Conservation (phyloP, 768 basidiomycete genomes). For the Leccinum imitatum region DNA sequence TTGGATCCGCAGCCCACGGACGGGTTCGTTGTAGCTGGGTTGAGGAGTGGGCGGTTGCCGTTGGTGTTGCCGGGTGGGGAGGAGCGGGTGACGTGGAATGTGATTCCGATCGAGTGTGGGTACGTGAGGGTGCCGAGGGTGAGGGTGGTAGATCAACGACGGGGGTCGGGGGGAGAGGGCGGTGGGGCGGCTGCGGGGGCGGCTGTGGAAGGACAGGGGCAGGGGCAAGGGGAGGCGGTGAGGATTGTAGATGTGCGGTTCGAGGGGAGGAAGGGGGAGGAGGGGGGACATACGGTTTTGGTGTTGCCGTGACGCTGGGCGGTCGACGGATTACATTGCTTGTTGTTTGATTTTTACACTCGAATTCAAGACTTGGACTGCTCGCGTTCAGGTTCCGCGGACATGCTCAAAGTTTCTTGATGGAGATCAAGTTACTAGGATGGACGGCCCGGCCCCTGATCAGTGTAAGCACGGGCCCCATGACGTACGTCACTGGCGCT, state of each 20-base stretch:
- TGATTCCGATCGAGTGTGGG: constrained; percentile 77
- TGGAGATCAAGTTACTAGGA: too few relatives aligned
- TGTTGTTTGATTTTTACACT: too few relatives aligned
- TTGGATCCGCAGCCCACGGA: constrained; percentile 70
- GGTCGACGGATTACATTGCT: too few relatives aligned
- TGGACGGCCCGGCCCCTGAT: too few relatives aligned
- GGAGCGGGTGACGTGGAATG: constrained; percentile 60
- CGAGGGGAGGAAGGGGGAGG: constrained; percentile 14
- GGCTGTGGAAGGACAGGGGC: not conserved
- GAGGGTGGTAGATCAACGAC: constrained; percentile 46
- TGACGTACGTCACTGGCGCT: too few relatives aligned
- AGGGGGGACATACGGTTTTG: constrained; percentile 44
- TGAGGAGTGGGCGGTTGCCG: constrained; percentile 64
- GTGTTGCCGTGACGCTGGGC: not conserved
- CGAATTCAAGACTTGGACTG: too few relatives aligned
- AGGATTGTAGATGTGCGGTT: not conserved
- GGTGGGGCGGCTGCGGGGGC: too few relatives aligned
- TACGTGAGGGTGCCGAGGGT: constrained; percentile 60
- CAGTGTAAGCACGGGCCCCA: too few relatives aligned
- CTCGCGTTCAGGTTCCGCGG: too few relatives aligned
- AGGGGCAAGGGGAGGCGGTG: constrained; percentile 13
- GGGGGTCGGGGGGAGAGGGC: constrained; percentile 32
- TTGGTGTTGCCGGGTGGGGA: constrained; percentile 74
- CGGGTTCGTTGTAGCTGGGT: constrained; percentile 79
- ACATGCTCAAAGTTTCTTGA: too few relatives aligned